Evolutionary conservation across 805 yeast species (phyloP).

Genomic region (Teunomyces funiuensis): DNA sequence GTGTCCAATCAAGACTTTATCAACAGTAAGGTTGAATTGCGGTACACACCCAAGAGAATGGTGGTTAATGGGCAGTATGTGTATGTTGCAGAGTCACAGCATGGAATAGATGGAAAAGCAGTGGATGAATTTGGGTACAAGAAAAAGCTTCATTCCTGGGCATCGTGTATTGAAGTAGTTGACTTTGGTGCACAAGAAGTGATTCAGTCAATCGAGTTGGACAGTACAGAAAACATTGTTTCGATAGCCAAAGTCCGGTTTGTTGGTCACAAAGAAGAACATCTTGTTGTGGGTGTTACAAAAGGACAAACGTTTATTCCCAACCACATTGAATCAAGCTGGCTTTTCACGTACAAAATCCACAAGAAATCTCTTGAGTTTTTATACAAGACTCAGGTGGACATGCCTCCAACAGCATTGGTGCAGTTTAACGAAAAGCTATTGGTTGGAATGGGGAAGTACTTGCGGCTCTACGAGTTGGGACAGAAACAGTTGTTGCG

Average conservation of each 20-base stretch:
- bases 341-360: conserved; percentile 39
- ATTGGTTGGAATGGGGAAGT: conserved; percentile 55
- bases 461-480: conserved; percentile 61
- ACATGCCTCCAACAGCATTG: conserved; percentile 48
- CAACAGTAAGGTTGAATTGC: conserved; percentile 37
- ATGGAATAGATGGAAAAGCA: too few species aligned
- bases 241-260: conserved; percentile 37
- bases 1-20: conserved; percentile 26
- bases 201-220: conserved; percentile 45
- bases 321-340: conserved; percentile 21
- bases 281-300: conserved; percentile 49
- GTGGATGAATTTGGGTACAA: conserved; percentile 50
- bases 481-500: conserved; percentile 80
- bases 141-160: conserved; percentile 35
- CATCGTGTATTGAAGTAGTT: conserved; percentile 54
- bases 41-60: conserved; percentile 53
- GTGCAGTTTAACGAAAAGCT: conserved; percentile 54
- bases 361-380: conserved; percentile 36
- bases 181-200: conserved; percentile 34
- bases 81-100: conserved; percentile 50
- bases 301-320: conserved; percentile 30
- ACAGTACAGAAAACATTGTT: conserved; percentile 42
- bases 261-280: conserved; percentile 19
- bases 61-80: conserved; percentile 15
- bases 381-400: conserved; percentile 61